A percentile compares a stretch with the other conserved stretches of the same genome.
phyloP scores from a whole-genome alignment of 1,284 basidiomycete genomes.

The Lignosus rhinocerotis region DNA sequence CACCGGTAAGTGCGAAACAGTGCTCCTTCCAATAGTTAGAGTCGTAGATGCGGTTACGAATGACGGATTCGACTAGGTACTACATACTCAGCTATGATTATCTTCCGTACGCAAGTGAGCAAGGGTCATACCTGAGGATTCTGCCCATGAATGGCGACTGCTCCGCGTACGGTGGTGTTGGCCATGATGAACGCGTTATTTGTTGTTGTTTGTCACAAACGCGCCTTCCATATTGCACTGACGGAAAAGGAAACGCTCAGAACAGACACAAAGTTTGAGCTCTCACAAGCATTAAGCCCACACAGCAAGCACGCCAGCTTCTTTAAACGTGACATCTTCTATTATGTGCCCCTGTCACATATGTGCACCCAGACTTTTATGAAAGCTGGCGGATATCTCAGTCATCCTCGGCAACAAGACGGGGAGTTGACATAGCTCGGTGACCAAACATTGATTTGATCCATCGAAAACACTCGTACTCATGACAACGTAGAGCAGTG shows the following conservation, averaged over 20 bases:
- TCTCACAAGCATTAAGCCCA: no score
- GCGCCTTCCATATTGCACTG: background rate
- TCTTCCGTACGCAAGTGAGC: background rate
- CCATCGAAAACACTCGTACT: no score
- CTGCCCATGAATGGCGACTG: conserved; percentile 88
- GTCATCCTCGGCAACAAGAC: no score
- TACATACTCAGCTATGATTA: conserved; percentile 42
- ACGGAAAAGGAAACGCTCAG: conserved; percentile 1
- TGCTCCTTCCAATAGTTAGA: conserved; percentile 97
- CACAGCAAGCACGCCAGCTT: no score
- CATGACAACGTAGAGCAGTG: no score
- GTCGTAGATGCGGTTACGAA: conserved; percentile 96
- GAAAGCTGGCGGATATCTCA: no score
- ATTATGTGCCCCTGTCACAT: no score
- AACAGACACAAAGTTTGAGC: background rate
- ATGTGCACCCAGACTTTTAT: no score
- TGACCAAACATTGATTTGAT: no score
- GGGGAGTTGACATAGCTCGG: no score
- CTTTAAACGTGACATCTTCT: no score
- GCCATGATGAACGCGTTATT: conserved; percentile 60
- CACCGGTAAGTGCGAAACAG: conserved; percentile 90
- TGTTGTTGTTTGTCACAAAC: conserved; percentile 21
- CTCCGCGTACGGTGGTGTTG: conserved; percentile 85
- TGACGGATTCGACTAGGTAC: conserved; percentile 96
- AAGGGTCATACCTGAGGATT: conserved; percentile 74